Evolutionary conservation across 208 protist genomes (phyloP).

Genomic region (Leishmania arabica): DNA sequence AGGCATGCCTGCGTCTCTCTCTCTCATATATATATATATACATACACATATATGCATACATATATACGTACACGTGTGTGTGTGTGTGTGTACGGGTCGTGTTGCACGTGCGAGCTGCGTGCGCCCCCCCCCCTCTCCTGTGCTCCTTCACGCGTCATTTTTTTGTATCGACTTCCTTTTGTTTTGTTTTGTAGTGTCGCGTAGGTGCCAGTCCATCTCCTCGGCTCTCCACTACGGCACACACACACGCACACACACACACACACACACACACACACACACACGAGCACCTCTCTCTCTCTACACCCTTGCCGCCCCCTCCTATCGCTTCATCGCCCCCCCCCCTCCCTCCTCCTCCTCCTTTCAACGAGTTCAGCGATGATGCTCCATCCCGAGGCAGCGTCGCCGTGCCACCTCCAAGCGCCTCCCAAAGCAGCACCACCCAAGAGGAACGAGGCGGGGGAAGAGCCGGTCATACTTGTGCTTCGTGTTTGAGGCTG

Average conservation of each 20-base stretch:
- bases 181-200: neutral
- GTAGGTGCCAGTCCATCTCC: neutral
- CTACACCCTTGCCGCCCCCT: neutral
- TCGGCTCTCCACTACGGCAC: neutral
- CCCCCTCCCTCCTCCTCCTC: no score
- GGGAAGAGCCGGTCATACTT: no score
- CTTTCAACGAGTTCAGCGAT: neutral
- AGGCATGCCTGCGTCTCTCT: neutral
- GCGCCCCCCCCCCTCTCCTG: neutral
- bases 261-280: no score
- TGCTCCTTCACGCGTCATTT: neutral
- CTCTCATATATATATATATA: neutral
- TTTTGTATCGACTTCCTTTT: no score
- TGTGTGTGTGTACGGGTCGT: neutral
- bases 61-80: no score
- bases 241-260: no score
- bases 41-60: no score
- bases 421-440: neutral
- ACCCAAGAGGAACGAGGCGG: neutral
- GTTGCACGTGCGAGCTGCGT: neutral
- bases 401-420: neutral
- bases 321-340: neutral
- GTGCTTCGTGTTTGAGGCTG: no score
- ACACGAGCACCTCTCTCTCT: no score
- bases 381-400: neutral